Percentiles rank a stretch among this genome's conserved stretches.
phyloP scores from a whole-genome alignment of 73 alveolate species.

The Durusdinium trenchii region DNA sequence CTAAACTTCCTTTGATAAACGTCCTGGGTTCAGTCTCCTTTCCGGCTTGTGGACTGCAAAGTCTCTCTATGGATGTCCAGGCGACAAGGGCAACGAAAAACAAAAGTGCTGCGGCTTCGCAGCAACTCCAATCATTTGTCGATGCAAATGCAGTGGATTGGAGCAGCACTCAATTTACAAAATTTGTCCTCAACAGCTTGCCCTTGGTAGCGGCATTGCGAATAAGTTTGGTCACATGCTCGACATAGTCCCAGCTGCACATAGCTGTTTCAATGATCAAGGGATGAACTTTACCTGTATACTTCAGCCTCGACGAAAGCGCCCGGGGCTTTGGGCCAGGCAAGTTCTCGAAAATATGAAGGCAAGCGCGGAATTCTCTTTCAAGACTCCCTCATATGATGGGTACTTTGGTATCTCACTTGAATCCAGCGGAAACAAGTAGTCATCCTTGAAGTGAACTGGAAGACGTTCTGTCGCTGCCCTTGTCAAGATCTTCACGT shows the following conservation, averaged over 20 bases:
- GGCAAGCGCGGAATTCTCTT: background rate
- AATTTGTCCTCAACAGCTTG: slow-evolving; percentile 2
- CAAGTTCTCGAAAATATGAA: background rate
- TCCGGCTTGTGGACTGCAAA: too few species aligned
- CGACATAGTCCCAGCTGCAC: background rate
- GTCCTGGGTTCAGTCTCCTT: too few species aligned
- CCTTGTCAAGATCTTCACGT: background rate
- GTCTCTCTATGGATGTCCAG: too few species aligned
- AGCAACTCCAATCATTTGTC: too few species aligned
- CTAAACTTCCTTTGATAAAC: too few species aligned
- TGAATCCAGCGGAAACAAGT: background rate
- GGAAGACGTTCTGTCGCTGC: background rate
- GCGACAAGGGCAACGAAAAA: too few species aligned
- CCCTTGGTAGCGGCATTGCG: background rate
- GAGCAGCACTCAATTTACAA: background rate
- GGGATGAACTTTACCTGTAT: background rate
- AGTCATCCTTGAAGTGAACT: background rate
- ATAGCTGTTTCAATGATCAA: background rate
- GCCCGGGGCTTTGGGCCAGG: background rate
- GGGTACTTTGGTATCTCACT: background rate
- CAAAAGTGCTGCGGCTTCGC: too few species aligned
- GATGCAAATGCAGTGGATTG: too few species aligned
- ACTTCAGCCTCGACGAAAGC: background rate
- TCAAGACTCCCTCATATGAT: background rate
- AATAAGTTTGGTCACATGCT: background rate